Evolutionary conservation across 306 rosid species (phyloP).

Genomic region (Cucurbita pepo): DNA sequence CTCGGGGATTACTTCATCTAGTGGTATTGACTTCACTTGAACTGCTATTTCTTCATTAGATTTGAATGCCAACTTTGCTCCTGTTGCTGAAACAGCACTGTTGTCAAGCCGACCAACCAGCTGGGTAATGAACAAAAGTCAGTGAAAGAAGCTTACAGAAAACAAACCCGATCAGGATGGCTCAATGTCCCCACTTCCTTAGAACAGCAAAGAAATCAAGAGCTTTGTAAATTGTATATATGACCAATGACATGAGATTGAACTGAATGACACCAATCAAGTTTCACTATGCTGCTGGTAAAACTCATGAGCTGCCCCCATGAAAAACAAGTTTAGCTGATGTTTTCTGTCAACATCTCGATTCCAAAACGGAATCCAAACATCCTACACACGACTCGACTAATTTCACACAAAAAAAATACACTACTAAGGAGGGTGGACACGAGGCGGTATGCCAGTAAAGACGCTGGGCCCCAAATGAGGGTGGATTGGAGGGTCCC

Average conservation of each 20-base stretch:
- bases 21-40: conserved; percentile 69
- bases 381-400: background rate
- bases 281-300: background rate
- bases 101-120: conserved; percentile 93
- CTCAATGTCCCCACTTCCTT: background rate
- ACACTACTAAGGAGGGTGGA: too few species aligned
- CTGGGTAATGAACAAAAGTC: conserved; percentile 25
- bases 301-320: background rate
- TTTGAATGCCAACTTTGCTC: conserved; percentile 89
- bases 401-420: background rate
- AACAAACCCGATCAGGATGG: background rate
- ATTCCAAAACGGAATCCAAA: background rate
- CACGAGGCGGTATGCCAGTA: too few species aligned
- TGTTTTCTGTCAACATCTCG: background rate
- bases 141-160: background rate
- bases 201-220: background rate
- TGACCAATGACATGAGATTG: background rate
- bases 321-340: background rate
- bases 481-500: too few species aligned
- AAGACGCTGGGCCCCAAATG: too few species aligned
- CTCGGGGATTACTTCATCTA: conserved; percentile 60
- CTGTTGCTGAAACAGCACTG: conserved; percentile 89
- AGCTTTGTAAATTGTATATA: background rate
- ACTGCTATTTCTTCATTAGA: conserved; percentile 79
- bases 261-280: background rate